phyloP scores from a whole-genome alignment of 305 asterid species.

The Petunia hybrid region DNA sequence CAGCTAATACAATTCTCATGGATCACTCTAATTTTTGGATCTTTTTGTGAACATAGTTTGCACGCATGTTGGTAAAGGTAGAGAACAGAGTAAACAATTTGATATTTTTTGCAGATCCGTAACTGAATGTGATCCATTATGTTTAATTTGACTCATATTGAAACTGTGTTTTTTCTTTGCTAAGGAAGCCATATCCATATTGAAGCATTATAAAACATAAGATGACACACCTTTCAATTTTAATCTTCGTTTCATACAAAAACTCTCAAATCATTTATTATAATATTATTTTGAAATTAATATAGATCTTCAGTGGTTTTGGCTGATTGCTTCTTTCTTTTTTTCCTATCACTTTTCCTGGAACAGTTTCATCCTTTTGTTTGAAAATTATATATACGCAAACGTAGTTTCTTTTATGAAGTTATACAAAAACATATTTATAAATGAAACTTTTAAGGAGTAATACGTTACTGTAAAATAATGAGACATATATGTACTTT shows the following conservation, averaged over 20 bases:
- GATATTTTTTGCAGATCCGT: neutral
- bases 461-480: slow-evolving; percentile 22
- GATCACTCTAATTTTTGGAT: slow-evolving; percentile 7
- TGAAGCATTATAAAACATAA: too few species aligned
- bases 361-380: neutral
- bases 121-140: slow-evolving; percentile 2
- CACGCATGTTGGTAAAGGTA: slow-evolving; percentile 5
- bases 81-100: neutral
- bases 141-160: slow-evolving; percentile 1
- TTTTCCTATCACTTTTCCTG: neutral
- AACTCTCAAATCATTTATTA: too few species aligned
- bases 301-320: too few species aligned
- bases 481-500: slow-evolving; percentile 8
- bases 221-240: too few species aligned
- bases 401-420: neutral
- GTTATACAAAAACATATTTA: neutral
- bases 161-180: neutral
- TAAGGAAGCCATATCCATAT: too few species aligned
- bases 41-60: neutral
- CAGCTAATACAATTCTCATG: neutral
- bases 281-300: too few species aligned
- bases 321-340: neutral
- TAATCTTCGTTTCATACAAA: too few species aligned
- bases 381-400: neutral
- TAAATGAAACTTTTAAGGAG: slow-evolving; percentile 13